phyloP scores from a whole-genome alignment of 2,329 filamentous ascomycete species.

The Xylaria digitata region DNA sequence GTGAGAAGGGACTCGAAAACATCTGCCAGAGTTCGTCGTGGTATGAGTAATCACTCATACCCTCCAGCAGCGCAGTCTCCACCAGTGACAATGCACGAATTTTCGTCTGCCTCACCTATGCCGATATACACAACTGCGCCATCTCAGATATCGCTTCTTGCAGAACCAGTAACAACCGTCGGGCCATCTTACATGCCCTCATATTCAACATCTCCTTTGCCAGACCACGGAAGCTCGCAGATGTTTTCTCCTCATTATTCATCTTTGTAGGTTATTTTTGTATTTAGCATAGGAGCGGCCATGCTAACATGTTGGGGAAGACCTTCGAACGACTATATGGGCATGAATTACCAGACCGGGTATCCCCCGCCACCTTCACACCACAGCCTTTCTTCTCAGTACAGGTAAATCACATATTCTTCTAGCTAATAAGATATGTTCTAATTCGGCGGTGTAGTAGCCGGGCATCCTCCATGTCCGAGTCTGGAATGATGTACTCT shows the following conservation, averaged over 20 bases:
- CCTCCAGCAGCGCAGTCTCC: constrained; percentile 53
- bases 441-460: constrained; percentile 46
- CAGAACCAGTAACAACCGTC: constrained; percentile 61
- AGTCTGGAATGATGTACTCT: constrained; percentile 58
- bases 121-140: constrained; percentile 65
- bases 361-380: constrained; percentile 48
- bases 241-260: constrained; percentile 49
- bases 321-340: constrained; percentile 56
- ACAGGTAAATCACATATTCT: constrained; percentile 51
- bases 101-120: constrained; percentile 56
- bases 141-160: constrained; percentile 62
- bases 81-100: constrained; percentile 57
- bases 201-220: constrained; percentile 60
- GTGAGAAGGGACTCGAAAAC: constrained; percentile 69
- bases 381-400: constrained; percentile 52
- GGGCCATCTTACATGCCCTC: constrained; percentile 60
- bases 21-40: constrained; percentile 61
- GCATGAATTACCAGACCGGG: constrained; percentile 57
- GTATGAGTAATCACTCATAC: constrained; percentile 59
- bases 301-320: constrained; percentile 43
- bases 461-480: constrained; percentile 56
- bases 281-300: background rate
- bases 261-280: constrained; percentile 41
- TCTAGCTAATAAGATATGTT: background rate
- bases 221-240: constrained; percentile 53